Evolutionary conservation across 78 protist genomes (phyloP).

Genomic region (Dictyostelium brefeldianum): DNA sequence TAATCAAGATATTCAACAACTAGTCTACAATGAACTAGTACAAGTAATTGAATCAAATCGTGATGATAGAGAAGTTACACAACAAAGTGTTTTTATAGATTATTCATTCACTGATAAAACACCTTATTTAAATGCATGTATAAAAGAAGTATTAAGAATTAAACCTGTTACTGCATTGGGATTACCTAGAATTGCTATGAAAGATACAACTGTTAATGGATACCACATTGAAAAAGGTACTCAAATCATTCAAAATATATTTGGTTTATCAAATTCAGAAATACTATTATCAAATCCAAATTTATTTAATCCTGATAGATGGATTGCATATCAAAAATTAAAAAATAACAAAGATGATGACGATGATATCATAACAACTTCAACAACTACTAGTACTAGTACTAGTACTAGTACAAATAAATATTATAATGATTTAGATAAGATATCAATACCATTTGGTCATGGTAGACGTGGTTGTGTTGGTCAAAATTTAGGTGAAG

Average conservation of each 20-base stretch:
- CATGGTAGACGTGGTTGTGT: constrained; percentile 65
- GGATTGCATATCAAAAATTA: neutral
- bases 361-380: neutral
- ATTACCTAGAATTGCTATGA: constrained; percentile 5
- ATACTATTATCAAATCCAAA: constrained; percentile 11
- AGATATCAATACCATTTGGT: constrained; percentile 54
- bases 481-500: constrained; percentile 46
- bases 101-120: neutral
- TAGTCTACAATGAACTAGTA: neutral
- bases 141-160: constrained; percentile 21
- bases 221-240: constrained; percentile 46
- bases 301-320: neutral
- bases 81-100: neutral
- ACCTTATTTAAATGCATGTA: constrained; percentile 38
- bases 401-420: neutral
- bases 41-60: neutral
- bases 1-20: constrained; percentile 46
- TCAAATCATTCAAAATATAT: constrained; percentile 14
- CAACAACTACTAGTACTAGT: too few species aligned
- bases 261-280: constrained; percentile 13
- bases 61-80: neutral
- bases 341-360: neutral
- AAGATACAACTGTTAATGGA: constrained; percentile 8
- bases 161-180: constrained; percentile 11
- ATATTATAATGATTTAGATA: constrained; percentile 2